A percentile compares a stretch with the other conserved stretches of the same genome.
These are phyloP conservation scores for Beauveria pseudobassiana DNA, from an alignment of 2,329 filamentous ascomycete genomes.

Conservation along the genomic window DNA sequence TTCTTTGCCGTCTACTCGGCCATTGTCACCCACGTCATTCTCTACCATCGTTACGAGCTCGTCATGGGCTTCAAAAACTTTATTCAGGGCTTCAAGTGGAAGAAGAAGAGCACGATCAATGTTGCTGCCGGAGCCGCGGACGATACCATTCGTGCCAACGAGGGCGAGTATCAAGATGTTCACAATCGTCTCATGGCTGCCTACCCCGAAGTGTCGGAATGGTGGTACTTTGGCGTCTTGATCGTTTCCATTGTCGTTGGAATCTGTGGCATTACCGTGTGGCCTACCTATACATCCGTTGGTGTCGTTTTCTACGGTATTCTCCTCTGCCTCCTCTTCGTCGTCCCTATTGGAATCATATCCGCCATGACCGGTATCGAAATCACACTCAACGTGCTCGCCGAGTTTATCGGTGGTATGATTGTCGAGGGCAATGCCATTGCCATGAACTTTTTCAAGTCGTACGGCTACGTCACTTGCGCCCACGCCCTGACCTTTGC, in stretches of 20 bases:
- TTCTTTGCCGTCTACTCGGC: constrained; percentile 24
- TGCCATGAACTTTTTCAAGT: constrained; percentile 25
- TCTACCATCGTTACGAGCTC: constrained; percentile 26
- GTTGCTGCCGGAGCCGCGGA: not conserved
- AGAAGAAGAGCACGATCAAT: constrained; percentile 13
- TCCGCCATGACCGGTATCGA: constrained; percentile 38
- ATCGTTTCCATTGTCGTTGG: constrained; percentile 28
- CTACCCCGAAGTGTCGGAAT: constrained; percentile 30
- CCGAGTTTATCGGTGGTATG: constrained; percentile 36
- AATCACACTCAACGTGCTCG: constrained; percentile 31
- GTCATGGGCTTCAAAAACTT: constrained; percentile 19
- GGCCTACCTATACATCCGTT: constrained; percentile 33
- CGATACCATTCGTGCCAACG: constrained; percentile 17
- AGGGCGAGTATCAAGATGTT: constrained; percentile 29
- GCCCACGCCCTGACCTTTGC: constrained; percentile 18
- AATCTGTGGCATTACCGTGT: constrained; percentile 30
- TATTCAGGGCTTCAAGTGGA: constrained; percentile 19
- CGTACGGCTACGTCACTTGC: constrained; percentile 29
- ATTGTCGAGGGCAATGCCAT: constrained; percentile 29
- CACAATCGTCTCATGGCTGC: constrained; percentile 26
- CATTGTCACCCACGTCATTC: constrained; percentile 22
- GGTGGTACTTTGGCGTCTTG: constrained; percentile 33
- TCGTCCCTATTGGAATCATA: constrained; percentile 35
- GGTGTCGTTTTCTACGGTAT: constrained; percentile 35
- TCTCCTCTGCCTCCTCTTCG: constrained; percentile 31